Conservation (phyloP, 2,329 filamentous ascomycete species). For the Sporothrix brunneoviolacea region DNA sequence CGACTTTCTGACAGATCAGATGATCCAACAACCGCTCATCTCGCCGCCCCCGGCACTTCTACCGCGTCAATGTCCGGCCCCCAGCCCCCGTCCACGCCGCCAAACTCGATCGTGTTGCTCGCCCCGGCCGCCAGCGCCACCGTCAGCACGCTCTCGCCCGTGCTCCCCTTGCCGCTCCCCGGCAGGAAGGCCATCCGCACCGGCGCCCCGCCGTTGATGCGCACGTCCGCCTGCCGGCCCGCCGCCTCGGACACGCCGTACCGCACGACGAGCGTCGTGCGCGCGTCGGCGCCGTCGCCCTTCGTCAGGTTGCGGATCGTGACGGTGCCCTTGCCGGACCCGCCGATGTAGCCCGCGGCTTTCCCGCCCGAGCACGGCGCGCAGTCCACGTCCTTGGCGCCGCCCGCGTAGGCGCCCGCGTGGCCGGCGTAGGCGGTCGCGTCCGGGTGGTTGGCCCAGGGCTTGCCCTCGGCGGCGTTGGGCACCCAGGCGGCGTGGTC, state of each 20-base stretch:
- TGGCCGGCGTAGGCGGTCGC: slow-evolving; percentile 49
- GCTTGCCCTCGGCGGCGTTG: slow-evolving; percentile 16
- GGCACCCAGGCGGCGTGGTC: slow-evolving; percentile 50
- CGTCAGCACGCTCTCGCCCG: slow-evolving; percentile 41
- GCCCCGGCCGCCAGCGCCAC: slow-evolving; percentile 39
- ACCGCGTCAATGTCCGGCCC: slow-evolving; percentile 49
- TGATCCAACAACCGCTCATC: too few relatives aligned
- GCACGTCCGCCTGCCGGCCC: slow-evolving; percentile 46
- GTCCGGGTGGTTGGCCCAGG: slow-evolving; percentile 34
- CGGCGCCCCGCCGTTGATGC: slow-evolving; percentile 45
- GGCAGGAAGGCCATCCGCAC: slow-evolving; percentile 51
- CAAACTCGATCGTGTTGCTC: slow-evolving; percentile 43
- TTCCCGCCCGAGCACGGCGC: slow-evolving; percentile 43
- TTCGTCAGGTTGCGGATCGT: slow-evolving; percentile 38
- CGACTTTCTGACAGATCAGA: too few relatives aligned
- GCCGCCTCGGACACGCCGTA: slow-evolving; percentile 49
- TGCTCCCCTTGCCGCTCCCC: slow-evolving; percentile 35
- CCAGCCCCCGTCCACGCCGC: slow-evolving; percentile 32
- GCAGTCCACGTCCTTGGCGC: slow-evolving; percentile 42
- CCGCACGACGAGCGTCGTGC: slow-evolving; percentile 48
- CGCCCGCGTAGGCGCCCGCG: slow-evolving; percentile 35
- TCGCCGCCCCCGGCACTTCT: too few relatives aligned
- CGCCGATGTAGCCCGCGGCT: slow-evolving; percentile 51
- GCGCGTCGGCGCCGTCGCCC: slow-evolving; percentile 32
- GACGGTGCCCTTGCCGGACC: slow-evolving; percentile 37